Evolutionary conservation across 73 alveolate genomes (phyloP).

Genomic region (Symbiodinium natans): DNA sequence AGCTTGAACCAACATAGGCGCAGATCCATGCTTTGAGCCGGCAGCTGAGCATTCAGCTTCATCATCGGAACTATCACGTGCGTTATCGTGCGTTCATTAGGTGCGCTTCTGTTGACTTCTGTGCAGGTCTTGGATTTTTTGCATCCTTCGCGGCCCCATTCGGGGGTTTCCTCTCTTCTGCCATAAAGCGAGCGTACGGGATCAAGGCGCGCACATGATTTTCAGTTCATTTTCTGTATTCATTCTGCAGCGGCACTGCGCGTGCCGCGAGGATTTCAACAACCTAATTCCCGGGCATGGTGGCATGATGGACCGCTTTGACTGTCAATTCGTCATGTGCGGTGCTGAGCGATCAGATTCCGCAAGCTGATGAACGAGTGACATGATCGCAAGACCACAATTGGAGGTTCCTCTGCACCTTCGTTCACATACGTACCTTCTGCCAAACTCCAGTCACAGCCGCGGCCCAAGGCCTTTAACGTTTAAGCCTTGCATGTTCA

Average conservation of each 20-base stretch:
- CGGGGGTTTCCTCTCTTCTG: slow-evolving; percentile 82
- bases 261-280: slow-evolving; percentile 57
- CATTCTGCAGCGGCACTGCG: too few species aligned
- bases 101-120: background rate
- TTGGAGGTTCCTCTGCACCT: background rate
- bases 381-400: too few species aligned
- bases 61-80: too few species aligned
- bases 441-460: background rate
- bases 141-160: slow-evolving; percentile 92
- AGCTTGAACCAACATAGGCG: too few species aligned
- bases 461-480: background rate
- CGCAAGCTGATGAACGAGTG: background rate
- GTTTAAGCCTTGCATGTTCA: background rate
- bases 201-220: slow-evolving; percentile 28
- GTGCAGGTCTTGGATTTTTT: slow-evolving; percentile 35
- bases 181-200: slow-evolving; percentile 90
- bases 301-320: slow-evolving; percentile 93
- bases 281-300: slow-evolving; percentile 91
- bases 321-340: slow-evolving; percentile 16
- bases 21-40: slow-evolving; percentile 48
- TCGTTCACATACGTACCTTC: background rate
- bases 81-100: too few species aligned
- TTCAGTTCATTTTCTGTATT: too few species aligned
- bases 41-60: background rate
- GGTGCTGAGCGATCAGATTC: background rate